phyloP scores from a whole-genome alignment of 179 eudicot species.

The Beta corolliflora region DNA sequence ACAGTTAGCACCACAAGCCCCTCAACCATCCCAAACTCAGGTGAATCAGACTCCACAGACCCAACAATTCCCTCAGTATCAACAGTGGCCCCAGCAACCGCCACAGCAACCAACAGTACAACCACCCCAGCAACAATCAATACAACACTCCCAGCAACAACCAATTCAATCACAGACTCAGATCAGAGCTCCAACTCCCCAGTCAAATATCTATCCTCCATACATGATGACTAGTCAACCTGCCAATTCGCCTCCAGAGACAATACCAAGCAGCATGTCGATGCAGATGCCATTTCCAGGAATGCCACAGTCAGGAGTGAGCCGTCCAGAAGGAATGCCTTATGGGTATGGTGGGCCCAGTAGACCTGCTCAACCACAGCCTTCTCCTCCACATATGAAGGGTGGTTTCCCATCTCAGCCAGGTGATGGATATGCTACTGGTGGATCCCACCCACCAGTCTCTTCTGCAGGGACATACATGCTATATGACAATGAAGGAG shows the following conservation, averaged over 20 bases:
- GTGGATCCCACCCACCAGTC: conserved; percentile 59
- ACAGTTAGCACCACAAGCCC: conserved; percentile 44
- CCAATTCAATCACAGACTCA: conserved; percentile 54
- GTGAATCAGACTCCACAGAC: conserved; percentile 53
- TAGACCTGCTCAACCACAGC: conserved; percentile 48
- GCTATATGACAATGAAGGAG: conserved; percentile 64
- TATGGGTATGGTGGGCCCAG: conserved; percentile 67
- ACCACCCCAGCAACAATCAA: conserved; percentile 46
- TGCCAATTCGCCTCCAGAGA: conserved; percentile 52
- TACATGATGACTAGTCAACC: conserved; percentile 64
- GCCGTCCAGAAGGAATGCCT: conserved; percentile 51
- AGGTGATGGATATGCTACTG: conserved; percentile 58
- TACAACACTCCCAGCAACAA: conserved; percentile 40
- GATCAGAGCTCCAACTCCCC: conserved; percentile 47
- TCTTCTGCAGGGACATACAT: conserved; percentile 64
- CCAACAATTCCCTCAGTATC: conserved; percentile 53
- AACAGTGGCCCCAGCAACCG: conserved; percentile 79
- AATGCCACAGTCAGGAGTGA: conserved; percentile 48
- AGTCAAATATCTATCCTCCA: conserved; percentile 54
- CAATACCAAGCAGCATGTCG: conserved; percentile 56
- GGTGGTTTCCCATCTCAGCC: conserved; percentile 48
- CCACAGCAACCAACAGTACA: conserved; percentile 44
- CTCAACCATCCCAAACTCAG: conserved; percentile 52
- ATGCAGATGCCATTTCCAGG: conserved; percentile 66
- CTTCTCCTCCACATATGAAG: conserved; percentile 52